Percentiles rank a stretch among this genome's conserved stretches.
Conservation (phyloP, 2,329 filamentous ascomycete species). For the Nakataea oryzae region DNA sequence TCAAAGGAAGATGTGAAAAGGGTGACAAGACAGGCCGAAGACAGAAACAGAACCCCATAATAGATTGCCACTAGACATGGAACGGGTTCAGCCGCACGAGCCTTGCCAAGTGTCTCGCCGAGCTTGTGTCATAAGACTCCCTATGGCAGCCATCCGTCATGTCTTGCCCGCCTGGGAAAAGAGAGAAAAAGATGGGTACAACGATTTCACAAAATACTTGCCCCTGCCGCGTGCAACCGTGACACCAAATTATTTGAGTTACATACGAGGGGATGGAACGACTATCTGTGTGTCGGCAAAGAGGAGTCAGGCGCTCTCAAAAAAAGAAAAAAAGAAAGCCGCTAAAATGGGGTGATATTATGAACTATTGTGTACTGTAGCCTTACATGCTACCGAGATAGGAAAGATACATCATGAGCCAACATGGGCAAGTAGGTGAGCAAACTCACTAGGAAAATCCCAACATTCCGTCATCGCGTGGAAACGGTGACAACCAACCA, state of each 20-base stretch:
- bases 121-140: neutral
- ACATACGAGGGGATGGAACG: neutral
- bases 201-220: neutral
- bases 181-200: neutral
- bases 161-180: neutral
- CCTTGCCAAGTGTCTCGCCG: neutral
- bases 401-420: neutral
- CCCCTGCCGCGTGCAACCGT: neutral
- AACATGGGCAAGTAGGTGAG: neutral
- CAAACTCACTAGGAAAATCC: neutral
- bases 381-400: neutral
- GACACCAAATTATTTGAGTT: neutral
- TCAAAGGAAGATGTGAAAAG: no score
- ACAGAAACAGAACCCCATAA: no score
- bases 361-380: neutral
- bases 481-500: neutral
- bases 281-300: neutral
- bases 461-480: neutral
- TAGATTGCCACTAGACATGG: neutral
- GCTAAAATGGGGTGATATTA: no score
- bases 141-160: neutral
- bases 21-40: no score
- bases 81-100: neutral
- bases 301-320: no score
- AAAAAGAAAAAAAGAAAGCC: no score